These are phyloP conservation scores for Kalmanozyma brasiliensis DNA, from an alignment of 1,284 basidiomycete genomes.

Conservation along the genomic window DNA sequence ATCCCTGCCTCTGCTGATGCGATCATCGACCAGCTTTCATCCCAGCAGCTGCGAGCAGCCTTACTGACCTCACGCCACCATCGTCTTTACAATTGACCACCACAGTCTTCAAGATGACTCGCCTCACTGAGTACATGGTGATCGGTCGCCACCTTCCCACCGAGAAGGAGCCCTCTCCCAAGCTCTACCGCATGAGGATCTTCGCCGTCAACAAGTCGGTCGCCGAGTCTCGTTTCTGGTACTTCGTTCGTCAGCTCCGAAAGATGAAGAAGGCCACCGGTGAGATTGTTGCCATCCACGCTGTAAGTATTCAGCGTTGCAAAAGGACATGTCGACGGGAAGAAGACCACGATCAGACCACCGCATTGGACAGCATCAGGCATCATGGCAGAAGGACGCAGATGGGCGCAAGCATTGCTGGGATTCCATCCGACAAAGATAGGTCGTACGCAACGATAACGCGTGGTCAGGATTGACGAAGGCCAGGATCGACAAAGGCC, in stretches of 20 bases:
- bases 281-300: conserved; percentile 97
- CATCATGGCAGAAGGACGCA: too few relatives aligned
- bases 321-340: background rate
- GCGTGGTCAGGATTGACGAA: too few relatives aligned
- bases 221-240: conserved; percentile 99
- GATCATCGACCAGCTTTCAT: conserved; percentile 1
- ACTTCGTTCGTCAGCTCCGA: conserved; percentile 85
- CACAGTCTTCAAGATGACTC: conserved; percentile 55
- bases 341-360: background rate
- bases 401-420: too few relatives aligned
- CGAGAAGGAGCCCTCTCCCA: conserved; percentile 89
- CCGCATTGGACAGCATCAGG: too few relatives aligned
- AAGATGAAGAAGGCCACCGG: conserved; percentile 99
- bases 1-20: conserved; percentile 21
- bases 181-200: conserved; percentile 99
- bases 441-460: too few relatives aligned
- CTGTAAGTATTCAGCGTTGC: conserved; percentile 74
- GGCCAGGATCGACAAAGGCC: too few relatives aligned
- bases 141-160: conserved; percentile 97
- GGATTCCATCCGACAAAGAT: too few relatives aligned
- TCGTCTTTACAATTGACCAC: background rate
- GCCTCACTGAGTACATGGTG: conserved; percentile 87
- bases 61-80: conserved; percentile 16
- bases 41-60: background rate
- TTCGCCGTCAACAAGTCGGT: conserved; percentile 98